A percentile compares a stretch with the other conserved stretches of the same genome.
These are phyloP conservation scores for Carex arenaria DNA, from an alignment of 202 grass and related monocot species.

Conservation along the genomic window DNA sequence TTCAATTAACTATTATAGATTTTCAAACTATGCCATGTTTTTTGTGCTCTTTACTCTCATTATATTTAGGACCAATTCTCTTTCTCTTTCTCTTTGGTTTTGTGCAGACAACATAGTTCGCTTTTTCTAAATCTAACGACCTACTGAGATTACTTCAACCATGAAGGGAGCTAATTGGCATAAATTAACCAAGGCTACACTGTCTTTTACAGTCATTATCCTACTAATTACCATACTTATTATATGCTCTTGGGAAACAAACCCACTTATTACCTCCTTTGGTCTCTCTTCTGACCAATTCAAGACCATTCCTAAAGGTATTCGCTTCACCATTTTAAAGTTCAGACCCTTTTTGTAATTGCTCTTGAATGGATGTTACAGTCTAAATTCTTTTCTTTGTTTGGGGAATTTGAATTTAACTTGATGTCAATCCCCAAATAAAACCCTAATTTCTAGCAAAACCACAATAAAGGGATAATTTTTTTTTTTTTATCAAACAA, in stretches of 20 bases:
- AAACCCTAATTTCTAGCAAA: neutral
- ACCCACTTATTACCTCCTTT: slow-evolving; percentile 25
- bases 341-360: neutral
- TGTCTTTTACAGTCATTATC: slow-evolving; percentile 20
- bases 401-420: neutral
- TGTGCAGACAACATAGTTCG: slow-evolving; percentile 4
- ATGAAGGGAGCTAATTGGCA: slow-evolving; percentile 34
- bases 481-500: too few species aligned
- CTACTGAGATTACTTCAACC: slow-evolving; percentile 6
- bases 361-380: neutral
- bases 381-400: neutral
- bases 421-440: neutral
- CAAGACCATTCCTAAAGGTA: slow-evolving; percentile 32
- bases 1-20: neutral
- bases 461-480: neutral
- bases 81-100: neutral
- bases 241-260: slow-evolving; percentile 33
- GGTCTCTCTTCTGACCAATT: slow-evolving; percentile 29
- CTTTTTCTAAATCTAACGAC: neutral
- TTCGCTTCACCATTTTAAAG: neutral
- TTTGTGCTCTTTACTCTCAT: neutral
- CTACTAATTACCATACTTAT: slow-evolving; percentile 25
- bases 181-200: slow-evolving; percentile 22
- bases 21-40: neutral
- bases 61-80: neutral